Conservation (phyloP, 805 yeast genomes). For the Zygoascus biomembranicola region DNA sequence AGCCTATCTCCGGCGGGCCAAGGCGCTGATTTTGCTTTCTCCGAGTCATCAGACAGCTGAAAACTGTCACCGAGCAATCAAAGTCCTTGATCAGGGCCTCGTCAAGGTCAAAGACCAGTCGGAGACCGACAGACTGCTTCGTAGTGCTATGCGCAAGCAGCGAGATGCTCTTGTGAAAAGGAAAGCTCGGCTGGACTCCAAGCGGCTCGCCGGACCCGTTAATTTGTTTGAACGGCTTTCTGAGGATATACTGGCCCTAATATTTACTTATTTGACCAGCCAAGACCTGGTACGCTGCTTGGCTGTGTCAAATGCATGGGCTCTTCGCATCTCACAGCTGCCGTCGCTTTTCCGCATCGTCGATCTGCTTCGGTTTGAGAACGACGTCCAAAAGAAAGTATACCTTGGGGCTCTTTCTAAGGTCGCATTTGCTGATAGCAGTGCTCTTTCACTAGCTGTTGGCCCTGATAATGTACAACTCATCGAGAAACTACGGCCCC, state of each 20-base stretch:
- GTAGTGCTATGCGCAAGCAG: neutral
- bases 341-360: neutral
- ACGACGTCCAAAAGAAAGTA: no score
- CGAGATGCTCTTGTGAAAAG: neutral
- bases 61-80: neutral
- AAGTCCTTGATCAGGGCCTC: neutral
- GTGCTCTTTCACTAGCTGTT: no score
- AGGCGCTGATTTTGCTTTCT: neutral
- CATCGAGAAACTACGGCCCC: no score
- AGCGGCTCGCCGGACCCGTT: neutral
- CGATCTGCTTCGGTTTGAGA: neutral
- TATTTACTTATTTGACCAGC: neutral
- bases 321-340: neutral
- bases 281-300: neutral
- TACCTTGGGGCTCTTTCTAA: no score
- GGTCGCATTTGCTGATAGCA: no score
- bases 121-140: neutral
- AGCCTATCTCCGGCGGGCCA: neutral
- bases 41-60: neutral
- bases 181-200: neutral
- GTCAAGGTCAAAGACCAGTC: neutral
- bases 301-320: neutral
- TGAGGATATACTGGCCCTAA: neutral
- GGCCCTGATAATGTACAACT: no score
- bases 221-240: neutral